A percentile compares a stretch with the other conserved stretches of the same genome.
Evolutionary conservation across 1,284 basidiomycete species (phyloP).

Genomic region (Ustilago cynodontis): DNA sequence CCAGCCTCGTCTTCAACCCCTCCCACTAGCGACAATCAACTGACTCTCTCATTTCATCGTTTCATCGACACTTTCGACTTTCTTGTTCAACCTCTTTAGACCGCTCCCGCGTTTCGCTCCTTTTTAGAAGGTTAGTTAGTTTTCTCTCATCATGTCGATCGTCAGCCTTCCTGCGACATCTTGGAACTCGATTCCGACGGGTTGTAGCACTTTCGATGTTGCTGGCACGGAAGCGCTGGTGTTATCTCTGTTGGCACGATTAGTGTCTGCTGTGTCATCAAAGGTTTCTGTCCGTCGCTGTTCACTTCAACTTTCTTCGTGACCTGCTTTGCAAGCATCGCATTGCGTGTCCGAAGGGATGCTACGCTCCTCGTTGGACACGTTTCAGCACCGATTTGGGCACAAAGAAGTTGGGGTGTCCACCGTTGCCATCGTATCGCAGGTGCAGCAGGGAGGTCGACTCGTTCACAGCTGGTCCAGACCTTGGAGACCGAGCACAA

Average conservation of each 20-base stretch:
- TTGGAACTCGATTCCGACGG: neutral
- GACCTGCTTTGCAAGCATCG: neutral
- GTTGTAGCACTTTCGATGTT: neutral
- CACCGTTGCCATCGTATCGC: too few species aligned
- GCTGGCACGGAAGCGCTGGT: neutral
- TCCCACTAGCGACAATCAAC: slow-evolving; percentile 14
- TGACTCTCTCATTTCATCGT: slow-evolving; percentile 21
- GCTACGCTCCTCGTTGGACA: neutral
- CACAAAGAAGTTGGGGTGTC: too few species aligned
- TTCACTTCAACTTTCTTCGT: neutral
- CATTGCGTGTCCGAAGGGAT: neutral
- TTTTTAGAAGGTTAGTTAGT: slow-evolving; percentile 47
- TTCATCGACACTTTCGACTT: slow-evolving; percentile 9
- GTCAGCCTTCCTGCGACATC: neutral
- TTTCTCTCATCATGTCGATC: neutral
- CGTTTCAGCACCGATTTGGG: too few species aligned
- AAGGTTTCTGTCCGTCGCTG: neutral
- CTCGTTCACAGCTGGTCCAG: neutral
- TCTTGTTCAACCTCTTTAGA: slow-evolving; percentile 11
- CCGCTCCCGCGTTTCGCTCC: slow-evolving; percentile 37
- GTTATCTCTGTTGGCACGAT: neutral
- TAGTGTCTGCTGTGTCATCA: neutral
- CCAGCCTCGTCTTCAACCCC: neutral
- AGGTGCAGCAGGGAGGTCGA: neutral
- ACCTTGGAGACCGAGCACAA: neutral